These are phyloP conservation scores for Cordyceps fumosorosea DNA, from an alignment of 2,329 filamentous ascomycete species.

Conservation along the genomic window DNA sequence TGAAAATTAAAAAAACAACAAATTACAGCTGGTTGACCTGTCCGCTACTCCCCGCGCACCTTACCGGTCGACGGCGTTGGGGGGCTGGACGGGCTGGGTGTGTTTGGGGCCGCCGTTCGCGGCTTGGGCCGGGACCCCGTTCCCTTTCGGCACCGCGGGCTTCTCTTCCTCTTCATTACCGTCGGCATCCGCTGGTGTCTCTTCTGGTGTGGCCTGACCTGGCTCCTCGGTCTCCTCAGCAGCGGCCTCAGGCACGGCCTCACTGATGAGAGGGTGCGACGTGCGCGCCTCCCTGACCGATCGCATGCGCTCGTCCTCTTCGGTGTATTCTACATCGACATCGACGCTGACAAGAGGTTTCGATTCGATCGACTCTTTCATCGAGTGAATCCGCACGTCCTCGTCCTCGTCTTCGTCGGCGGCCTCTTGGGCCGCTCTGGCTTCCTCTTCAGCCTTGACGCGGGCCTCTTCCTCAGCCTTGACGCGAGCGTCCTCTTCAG, in stretches of 20 bases:
- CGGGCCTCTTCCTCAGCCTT: conserved; percentile 16
- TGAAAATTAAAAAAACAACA: neutral
- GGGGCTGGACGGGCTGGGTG: neutral
- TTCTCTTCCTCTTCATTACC: neutral
- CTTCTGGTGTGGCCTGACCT: neutral
- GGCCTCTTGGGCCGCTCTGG: conserved; percentile 10
- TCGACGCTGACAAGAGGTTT: conserved; percentile 5
- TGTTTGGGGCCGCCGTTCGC: neutral
- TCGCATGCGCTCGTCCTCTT: conserved; percentile 4
- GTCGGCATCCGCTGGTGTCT: neutral
- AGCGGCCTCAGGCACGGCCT: neutral
- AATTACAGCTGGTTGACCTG: neutral
- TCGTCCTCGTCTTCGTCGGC: conserved; percentile 14
- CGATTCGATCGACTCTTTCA: conserved; percentile 17
- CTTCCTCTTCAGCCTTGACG: conserved; percentile 18
- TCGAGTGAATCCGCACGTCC: conserved; percentile 14
- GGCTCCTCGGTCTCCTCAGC: neutral
- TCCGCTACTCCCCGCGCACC: neutral
- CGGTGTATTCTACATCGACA: neutral
- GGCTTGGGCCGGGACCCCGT: too few species aligned
- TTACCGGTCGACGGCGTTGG: neutral
- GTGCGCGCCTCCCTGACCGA: neutral
- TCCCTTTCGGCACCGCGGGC: neutral
- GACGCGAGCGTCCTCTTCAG: conserved; percentile 14
- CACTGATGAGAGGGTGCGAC: neutral